Evolutionary conservation across 768 basidiomycete genomes (phyloP).

Genomic region (Cystobasidiopsis lactophilus): DNA sequence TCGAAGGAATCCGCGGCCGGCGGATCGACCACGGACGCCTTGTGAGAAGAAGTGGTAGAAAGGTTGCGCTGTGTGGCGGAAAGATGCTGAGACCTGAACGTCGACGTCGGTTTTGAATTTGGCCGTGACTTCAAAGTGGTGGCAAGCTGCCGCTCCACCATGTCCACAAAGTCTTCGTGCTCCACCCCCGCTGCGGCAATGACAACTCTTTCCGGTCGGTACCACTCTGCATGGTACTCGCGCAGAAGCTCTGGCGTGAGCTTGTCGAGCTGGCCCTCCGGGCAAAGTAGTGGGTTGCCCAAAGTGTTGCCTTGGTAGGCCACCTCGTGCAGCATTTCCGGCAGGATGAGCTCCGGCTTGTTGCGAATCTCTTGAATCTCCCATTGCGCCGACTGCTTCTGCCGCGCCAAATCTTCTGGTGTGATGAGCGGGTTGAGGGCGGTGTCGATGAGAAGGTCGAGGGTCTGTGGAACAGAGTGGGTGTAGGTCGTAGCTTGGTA

Average conservation of each 20-base stretch:
- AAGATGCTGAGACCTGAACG: too few species aligned
- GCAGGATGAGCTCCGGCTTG: constrained; percentile 83
- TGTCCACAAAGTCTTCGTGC: constrained; percentile 68
- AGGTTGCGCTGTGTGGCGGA: not conserved
- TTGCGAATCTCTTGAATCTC: constrained; percentile 67
- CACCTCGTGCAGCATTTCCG: constrained; percentile 67
- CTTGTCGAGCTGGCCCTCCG: constrained; percentile 50
- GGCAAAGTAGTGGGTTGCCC: constrained; percentile 78
- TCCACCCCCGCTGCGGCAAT: constrained; percentile 81
- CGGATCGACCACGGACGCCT: not conserved
- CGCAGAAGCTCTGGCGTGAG: constrained; percentile 44
- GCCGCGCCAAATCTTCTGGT: constrained; percentile 54
- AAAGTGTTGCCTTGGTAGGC: constrained; percentile 57
- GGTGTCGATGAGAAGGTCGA: constrained; percentile 80
- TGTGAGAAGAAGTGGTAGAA: not conserved
- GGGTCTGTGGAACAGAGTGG: constrained; percentile 50
- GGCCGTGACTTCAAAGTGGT: not conserved
- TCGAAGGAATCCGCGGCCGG: constrained; percentile 10
- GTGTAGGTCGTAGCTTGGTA: constrained; percentile 93
- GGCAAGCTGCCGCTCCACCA: constrained; percentile 42
- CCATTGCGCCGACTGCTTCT: constrained; percentile 69
- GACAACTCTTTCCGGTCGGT: constrained; percentile 81
- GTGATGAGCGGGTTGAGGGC: constrained; percentile 54
- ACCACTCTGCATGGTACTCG: constrained; percentile 55
- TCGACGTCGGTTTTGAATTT: not conserved